These are phyloP conservation scores for Trichophyton rubrum DNA, from an alignment of 2,329 filamentous ascomycete genomes.

Conservation along the genomic window DNA sequence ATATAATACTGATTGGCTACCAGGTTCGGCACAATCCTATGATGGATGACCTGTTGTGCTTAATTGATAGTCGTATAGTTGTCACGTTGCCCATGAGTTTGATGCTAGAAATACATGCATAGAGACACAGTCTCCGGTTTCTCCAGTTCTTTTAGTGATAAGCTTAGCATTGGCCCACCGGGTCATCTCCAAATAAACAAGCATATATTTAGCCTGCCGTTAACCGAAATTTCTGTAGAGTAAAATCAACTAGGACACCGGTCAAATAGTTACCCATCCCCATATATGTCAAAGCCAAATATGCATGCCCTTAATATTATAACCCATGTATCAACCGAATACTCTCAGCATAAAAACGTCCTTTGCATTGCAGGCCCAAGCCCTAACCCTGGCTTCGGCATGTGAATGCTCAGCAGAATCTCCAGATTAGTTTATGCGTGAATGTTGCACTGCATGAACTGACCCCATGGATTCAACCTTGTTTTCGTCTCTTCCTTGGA, in stretches of 20 bases:
- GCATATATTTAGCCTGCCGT: too few relatives aligned
- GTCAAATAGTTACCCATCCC: too few relatives aligned
- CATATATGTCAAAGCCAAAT: too few relatives aligned
- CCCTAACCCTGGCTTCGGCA: not conserved
- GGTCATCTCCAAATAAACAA: too few relatives aligned
- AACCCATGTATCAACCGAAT: too few relatives aligned
- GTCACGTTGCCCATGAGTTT: not conserved
- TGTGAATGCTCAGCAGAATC: not conserved
- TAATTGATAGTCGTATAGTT: not conserved
- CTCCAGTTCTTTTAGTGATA: not conserved
- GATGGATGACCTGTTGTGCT: constrained; percentile 5
- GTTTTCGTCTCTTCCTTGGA: not conserved
- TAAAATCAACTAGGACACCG: too few relatives aligned
- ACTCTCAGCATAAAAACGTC: too few relatives aligned
- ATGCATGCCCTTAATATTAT: too few relatives aligned
- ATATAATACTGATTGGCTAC: not conserved
- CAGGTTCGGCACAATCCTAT: constrained; percentile 12
- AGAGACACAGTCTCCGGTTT: not conserved
- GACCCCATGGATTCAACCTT: not conserved
- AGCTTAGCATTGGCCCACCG: too few relatives aligned
- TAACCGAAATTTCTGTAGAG: too few relatives aligned
- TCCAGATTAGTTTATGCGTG: not conserved
- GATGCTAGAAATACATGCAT: not conserved
- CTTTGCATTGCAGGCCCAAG: too few relatives aligned
- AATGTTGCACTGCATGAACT: not conserved